Conservation (phyloP, 805 yeast species). For the Clavispora phyllophila region DNA sequence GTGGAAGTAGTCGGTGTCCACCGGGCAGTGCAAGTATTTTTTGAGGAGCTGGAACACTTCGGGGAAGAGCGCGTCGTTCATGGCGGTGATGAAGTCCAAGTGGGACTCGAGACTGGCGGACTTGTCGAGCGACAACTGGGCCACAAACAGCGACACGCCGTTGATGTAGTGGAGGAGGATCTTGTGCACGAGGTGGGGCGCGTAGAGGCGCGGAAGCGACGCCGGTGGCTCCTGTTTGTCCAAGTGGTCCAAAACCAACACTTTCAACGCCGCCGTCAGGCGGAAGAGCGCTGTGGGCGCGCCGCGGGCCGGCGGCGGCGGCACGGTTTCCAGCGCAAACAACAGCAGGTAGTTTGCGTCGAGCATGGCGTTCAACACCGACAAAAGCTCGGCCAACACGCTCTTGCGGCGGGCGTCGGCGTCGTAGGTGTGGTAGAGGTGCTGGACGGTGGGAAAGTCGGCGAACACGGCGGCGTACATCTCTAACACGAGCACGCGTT, state of each 20-base stretch:
- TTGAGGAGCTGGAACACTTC: conserved; percentile 24
- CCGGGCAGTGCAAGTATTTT: conserved; percentile 53
- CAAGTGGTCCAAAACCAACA: conserved; percentile 64
- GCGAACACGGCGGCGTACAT: conserved; percentile 56
- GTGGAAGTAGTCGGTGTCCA: conserved; percentile 70
- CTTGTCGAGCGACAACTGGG: conserved; percentile 32
- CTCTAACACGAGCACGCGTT: conserved; percentile 67
- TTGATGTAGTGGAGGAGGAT: conserved; percentile 57
- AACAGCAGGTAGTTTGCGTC: conserved; percentile 18
- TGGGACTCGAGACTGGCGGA: conserved; percentile 24
- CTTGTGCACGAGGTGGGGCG: conserved; percentile 49
- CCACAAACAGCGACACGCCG: conserved; percentile 55
- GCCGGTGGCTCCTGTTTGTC: conserved; percentile 79
- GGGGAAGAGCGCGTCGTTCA: conserved; percentile 26
- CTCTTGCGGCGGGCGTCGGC: conserved; percentile 47
- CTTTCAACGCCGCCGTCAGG: conserved; percentile 42
- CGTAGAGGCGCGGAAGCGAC: conserved; percentile 53
- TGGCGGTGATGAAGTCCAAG: conserved; percentile 31
- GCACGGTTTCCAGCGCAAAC: conserved; percentile 17
- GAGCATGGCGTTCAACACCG: conserved; percentile 26
- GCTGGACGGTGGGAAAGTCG: conserved; percentile 48
- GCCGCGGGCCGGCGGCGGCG: conserved; percentile 14
- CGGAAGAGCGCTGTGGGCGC: conserved; percentile 30
- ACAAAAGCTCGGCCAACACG: conserved; percentile 53
- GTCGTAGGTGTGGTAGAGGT: conserved; percentile 63